Conservation (phyloP, 441 rosid species). For the Francoa sonchifolia region DNA sequence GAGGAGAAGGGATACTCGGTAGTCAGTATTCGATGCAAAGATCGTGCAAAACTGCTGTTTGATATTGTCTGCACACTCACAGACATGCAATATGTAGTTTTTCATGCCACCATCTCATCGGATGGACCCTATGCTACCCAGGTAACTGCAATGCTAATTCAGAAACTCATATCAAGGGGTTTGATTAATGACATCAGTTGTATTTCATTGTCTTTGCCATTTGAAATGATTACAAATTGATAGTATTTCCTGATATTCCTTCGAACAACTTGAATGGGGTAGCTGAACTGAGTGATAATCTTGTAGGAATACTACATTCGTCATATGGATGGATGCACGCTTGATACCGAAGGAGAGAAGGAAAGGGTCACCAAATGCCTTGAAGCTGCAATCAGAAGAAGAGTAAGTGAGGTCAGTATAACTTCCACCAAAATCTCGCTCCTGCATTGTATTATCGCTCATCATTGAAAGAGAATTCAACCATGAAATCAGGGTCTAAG, state of each 20-base stretch:
- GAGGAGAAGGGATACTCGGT: conserved; percentile 76
- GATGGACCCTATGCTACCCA: conserved; percentile 64
- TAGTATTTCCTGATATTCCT: too few relatives aligned
- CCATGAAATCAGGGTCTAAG: conserved; percentile 53
- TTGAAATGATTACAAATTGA: too few relatives aligned
- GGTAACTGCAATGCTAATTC: conserved; percentile 29
- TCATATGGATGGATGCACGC: conserved; percentile 79
- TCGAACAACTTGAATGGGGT: too few relatives aligned
- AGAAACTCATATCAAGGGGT: too few relatives aligned
- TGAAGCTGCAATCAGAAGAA: conserved; percentile 78
- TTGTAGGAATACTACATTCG: conserved; percentile 70
- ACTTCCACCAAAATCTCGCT: neutral
- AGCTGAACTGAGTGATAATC: neutral
- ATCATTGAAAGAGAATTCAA: neutral
- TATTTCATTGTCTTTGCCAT: too few relatives aligned
- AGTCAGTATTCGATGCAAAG: conserved; percentile 55
- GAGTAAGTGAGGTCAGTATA: conserved; percentile 69
- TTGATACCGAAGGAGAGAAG: conserved; percentile 66
- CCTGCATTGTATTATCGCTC: neutral
- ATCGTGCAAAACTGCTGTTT: conserved; percentile 74
- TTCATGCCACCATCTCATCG: conserved; percentile 65
- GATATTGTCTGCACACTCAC: conserved; percentile 90
- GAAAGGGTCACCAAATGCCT: conserved; percentile 74
- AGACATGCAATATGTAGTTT: conserved; percentile 89
- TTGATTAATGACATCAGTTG: too few relatives aligned